Conservation (phyloP, 2,329 filamentous ascomycete genomes). For the Claviceps digitariae region DNA sequence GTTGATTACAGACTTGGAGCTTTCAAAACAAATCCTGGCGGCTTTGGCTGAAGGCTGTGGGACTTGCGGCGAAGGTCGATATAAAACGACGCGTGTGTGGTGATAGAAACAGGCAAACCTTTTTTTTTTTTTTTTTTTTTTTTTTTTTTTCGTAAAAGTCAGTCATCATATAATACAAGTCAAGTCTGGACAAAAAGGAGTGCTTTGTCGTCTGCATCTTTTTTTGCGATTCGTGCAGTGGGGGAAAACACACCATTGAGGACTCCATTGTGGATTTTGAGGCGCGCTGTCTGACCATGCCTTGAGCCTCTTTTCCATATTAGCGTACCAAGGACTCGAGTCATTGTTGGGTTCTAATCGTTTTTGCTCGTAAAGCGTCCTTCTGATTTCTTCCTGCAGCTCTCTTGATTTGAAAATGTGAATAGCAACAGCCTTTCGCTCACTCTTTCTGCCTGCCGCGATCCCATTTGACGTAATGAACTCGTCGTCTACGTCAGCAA, state of each 20-base stretch:
- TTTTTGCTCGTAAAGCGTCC: constrained; percentile 76
- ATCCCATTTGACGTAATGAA: constrained; percentile 72
- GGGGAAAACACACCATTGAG: constrained; percentile 51
- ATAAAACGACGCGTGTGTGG: constrained; percentile 78
- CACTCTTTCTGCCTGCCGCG: constrained; percentile 53
- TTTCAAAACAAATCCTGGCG: constrained; percentile 70
- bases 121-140: constrained; percentile 14
- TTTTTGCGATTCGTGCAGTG: neutral
- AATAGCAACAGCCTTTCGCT: constrained; percentile 79
- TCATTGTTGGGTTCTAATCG: constrained; percentile 63
- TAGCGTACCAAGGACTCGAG: constrained; percentile 71
- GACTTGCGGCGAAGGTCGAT: constrained; percentile 83
- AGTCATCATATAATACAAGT: neutral
- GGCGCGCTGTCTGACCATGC: constrained; percentile 70
- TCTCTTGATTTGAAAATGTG: constrained; percentile 90
- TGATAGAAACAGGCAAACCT: constrained; percentile 62
- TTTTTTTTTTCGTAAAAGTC: neutral
- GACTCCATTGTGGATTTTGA: constrained; percentile 56
- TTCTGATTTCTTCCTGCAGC: constrained; percentile 74
- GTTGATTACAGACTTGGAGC: constrained; percentile 67
- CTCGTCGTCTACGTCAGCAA: constrained; percentile 67
- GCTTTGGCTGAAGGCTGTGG: constrained; percentile 71
- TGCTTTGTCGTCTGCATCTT: neutral
- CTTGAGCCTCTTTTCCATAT: constrained; percentile 66
- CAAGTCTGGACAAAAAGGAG: neutral